A percentile compares a stretch with the other conserved stretches of the same genome.
Evolutionary conservation across 805 yeast genomes (phyloP).

Genomic region (Metschnikowia rubicola): DNA sequence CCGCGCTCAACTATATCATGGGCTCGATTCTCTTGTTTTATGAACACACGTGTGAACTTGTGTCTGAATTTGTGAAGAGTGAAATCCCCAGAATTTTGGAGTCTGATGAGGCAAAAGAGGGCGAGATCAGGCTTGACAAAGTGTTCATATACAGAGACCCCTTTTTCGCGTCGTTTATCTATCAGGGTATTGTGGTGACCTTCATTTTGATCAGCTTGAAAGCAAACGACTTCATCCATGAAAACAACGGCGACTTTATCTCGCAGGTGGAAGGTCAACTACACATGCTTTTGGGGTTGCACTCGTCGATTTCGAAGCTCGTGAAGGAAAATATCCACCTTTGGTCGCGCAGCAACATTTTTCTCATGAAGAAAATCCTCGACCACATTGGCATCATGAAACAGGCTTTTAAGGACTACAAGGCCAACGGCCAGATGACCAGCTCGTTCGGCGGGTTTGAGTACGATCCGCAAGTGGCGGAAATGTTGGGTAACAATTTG

Average conservation of each 20-base stretch:
- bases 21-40: slow-evolving; percentile 32
- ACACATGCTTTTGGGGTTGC: slow-evolving; percentile 22
- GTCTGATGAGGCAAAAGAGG: slow-evolving; percentile 7
- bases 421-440: neutral
- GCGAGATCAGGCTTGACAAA: slow-evolving; percentile 25
- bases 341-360: slow-evolving; percentile 36
- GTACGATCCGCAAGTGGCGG: slow-evolving; percentile 25
- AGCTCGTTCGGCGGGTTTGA: slow-evolving; percentile 10
- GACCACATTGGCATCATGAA: slow-evolving; percentile 26
- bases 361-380: slow-evolving; percentile 29
- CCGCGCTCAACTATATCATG: slow-evolving; percentile 33
- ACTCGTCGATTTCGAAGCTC: slow-evolving; percentile 21
- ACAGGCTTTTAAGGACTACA: slow-evolving; percentile 4
- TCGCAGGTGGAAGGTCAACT: slow-evolving; percentile 23
- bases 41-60: slow-evolving; percentile 15
- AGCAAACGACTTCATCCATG: slow-evolving; percentile 30
- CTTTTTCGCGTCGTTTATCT: slow-evolving; percentile 46
- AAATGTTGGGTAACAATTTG: slow-evolving; percentile 38
- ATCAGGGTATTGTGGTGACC: slow-evolving; percentile 50
- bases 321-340: slow-evolving; percentile 20
- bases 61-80: slow-evolving; percentile 11
- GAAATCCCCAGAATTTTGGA: slow-evolving; percentile 10
- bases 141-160: slow-evolving; percentile 42
- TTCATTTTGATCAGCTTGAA: slow-evolving; percentile 47
- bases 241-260: slow-evolving; percentile 20